phyloP scores from a whole-genome alignment of 495 filamentous ascomycete genomes.

The Penicillium paradoxum region DNA sequence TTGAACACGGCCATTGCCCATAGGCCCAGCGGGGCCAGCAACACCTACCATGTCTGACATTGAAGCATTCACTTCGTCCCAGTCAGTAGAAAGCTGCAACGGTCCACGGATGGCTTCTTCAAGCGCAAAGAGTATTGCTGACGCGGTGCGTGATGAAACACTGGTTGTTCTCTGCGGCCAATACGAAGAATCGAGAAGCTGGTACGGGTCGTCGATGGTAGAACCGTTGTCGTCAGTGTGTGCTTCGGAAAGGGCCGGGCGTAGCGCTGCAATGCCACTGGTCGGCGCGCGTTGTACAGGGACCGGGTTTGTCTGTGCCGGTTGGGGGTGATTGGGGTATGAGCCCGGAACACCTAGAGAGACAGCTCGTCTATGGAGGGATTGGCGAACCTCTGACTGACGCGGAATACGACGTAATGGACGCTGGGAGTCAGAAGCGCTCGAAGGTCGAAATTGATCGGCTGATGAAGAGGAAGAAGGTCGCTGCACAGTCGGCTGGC shows the following conservation, averaged over 20 bases:
- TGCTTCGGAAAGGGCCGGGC: constrained; percentile 34
- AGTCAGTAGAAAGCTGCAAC: constrained; percentile 76
- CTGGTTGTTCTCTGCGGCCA: constrained; percentile 52
- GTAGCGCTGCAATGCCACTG: constrained; percentile 26
- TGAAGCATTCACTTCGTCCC: constrained; percentile 83
- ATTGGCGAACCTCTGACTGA: constrained; percentile 25
- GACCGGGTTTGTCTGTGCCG: constrained; percentile 28
- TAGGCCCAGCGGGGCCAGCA: constrained; percentile 35
- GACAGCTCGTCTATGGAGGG: constrained; percentile 33
- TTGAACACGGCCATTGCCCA: constrained; percentile 41
- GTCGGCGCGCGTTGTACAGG: constrained; percentile 19
- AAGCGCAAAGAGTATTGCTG: constrained; percentile 83
- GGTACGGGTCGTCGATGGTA: constrained; percentile 32
- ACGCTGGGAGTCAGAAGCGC: constrained; percentile 46
- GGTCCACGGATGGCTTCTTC: constrained; percentile 87
- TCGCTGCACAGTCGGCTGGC: constrained; percentile 46
- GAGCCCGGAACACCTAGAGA: constrained; percentile 31
- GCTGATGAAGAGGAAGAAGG: constrained; percentile 29
- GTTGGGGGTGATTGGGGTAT: constrained; percentile 16
- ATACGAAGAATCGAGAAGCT: constrained; percentile 37
- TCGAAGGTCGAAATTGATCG: constrained; percentile 44
- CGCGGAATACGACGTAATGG: constrained; percentile 48
- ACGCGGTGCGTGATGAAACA: constrained; percentile 60
- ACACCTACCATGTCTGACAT: constrained; percentile 81
- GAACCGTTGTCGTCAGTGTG: constrained; percentile 40